Percentiles rank a stretch among this genome's conserved stretches.
phyloP scores from a whole-genome alignment of 441 rosid species.

The Eugenia klotzschiana region DNA sequence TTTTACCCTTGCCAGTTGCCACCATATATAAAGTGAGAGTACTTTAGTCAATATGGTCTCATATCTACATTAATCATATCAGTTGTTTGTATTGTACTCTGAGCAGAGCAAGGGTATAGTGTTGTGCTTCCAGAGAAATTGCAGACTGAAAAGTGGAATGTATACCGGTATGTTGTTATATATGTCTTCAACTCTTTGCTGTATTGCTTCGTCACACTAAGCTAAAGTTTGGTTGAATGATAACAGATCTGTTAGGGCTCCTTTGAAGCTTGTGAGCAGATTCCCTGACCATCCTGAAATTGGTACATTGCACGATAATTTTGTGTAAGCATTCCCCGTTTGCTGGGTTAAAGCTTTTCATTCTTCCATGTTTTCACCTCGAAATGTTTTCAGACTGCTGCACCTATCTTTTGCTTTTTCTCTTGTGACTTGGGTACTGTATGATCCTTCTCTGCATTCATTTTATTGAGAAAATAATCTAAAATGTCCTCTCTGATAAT shows the following conservation, averaged over 20 bases:
- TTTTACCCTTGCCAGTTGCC: not conserved
- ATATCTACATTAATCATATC: not conserved
- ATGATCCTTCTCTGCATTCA: not conserved
- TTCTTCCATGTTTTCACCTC: not conserved
- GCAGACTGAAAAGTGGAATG: slow-evolving; percentile 87
- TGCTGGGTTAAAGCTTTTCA: not conserved
- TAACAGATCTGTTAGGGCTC: slow-evolving; percentile 69
- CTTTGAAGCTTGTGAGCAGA: slow-evolving; percentile 64
- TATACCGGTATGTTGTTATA: slow-evolving; percentile 48
- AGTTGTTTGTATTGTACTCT: slow-evolving; percentile 2
- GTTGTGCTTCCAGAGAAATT: slow-evolving; percentile 91
- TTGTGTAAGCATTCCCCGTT: slow-evolving; percentile 45
- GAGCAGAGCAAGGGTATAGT: slow-evolving; percentile 78
- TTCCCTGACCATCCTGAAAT: slow-evolving; percentile 83
- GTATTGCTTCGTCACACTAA: not conserved
- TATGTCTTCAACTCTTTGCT: not conserved
- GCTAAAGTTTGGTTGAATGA: not conserved
- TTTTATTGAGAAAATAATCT: not conserved
- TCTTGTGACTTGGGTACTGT: not conserved
- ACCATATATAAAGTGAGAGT: not conserved
- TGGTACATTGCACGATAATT: slow-evolving; percentile 87
- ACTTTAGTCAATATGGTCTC: not conserved
- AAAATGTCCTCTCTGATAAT: slow-evolving; percentile 2
- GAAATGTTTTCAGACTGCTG: not conserved
- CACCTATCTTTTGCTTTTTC: not conserved